These are phyloP conservation scores for Candida mesenterica DNA, from an alignment of 1,139 yeast genomes.

Conservation along the genomic window DNA sequence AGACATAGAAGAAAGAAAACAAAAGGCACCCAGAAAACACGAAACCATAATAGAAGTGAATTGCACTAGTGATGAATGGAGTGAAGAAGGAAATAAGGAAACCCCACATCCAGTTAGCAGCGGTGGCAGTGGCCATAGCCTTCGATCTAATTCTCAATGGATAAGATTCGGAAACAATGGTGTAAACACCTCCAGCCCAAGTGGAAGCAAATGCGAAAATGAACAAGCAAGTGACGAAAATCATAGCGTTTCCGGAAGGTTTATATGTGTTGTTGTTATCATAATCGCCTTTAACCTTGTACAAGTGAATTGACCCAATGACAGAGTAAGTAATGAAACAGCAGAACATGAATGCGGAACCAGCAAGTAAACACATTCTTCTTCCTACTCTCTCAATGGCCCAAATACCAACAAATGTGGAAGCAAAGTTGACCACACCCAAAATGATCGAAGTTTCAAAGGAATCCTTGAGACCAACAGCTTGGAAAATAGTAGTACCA, in stretches of 20 bases:
- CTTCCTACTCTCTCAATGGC: slow-evolving; percentile 71
- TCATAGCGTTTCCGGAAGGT: slow-evolving; percentile 72
- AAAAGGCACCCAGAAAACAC: slow-evolving; percentile 26
- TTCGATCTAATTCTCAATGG: slow-evolving; percentile 79
- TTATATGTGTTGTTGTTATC: slow-evolving; percentile 25
- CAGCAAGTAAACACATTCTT: slow-evolving; percentile 57
- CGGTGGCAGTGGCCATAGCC: slow-evolving; percentile 74
- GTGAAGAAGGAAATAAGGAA: slow-evolving; percentile 76
- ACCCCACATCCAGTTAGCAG: slow-evolving; percentile 80
- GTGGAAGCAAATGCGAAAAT: slow-evolving; percentile 83
- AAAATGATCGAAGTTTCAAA: slow-evolving; percentile 74
- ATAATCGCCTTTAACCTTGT: slow-evolving; percentile 38
- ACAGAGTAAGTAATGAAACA: slow-evolving; percentile 66
- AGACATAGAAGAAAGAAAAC: slow-evolving; percentile 45
- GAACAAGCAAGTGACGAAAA: slow-evolving; percentile 75
- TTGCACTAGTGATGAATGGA: slow-evolving; percentile 52
- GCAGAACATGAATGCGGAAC: slow-evolving; percentile 62
- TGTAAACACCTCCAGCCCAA: slow-evolving; percentile 87
- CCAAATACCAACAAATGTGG: slow-evolving; percentile 67
- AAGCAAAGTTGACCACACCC: slow-evolving; percentile 75
- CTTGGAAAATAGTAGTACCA: slow-evolving; percentile 73
- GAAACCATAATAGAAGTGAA: slow-evolving; percentile 28
- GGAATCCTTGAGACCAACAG: slow-evolving; percentile 73
- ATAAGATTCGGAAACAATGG: slow-evolving; percentile 74
- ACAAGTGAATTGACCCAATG: slow-evolving; percentile 64